Evolutionary conservation across 345 rosid species (phyloP).

Genomic region (Erucastrum elatum): DNA sequence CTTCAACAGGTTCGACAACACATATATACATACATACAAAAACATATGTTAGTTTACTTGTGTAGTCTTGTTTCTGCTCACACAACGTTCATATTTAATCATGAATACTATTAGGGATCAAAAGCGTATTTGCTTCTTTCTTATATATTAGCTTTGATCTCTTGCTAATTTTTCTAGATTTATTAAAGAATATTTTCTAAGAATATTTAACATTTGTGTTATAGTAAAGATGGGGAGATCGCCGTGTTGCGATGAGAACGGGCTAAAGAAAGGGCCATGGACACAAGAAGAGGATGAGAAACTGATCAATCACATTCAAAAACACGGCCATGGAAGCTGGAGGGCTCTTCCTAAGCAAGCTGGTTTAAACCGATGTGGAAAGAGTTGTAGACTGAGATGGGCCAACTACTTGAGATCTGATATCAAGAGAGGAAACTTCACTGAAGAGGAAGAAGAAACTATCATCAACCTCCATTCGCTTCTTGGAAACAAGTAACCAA

Average conservation of each 20-base stretch:
- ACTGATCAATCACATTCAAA: slow-evolving; percentile 53
- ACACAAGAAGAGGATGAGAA: slow-evolving; percentile 66
- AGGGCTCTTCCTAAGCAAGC: slow-evolving; percentile 73
- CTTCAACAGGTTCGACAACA: slow-evolving; percentile 30
- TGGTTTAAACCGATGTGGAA: slow-evolving; percentile 76
- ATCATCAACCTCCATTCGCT: slow-evolving; percentile 68
- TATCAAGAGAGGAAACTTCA: slow-evolving; percentile 72
- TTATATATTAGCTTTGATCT: neutral
- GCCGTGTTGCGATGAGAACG: slow-evolving; percentile 49
- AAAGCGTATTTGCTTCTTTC: slow-evolving; percentile 1
- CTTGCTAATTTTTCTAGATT: neutral
- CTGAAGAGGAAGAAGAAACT: slow-evolving; percentile 67
- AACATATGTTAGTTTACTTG: neutral
- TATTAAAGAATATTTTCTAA: neutral
- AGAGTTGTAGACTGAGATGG: slow-evolving; percentile 83
- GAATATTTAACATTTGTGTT: neutral
- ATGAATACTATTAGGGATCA: neutral
- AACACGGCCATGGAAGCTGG: slow-evolving; percentile 82
- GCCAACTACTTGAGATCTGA: slow-evolving; percentile 80
- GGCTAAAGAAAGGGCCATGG: slow-evolving; percentile 79
- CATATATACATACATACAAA: neutral
- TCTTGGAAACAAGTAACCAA: slow-evolving; percentile 70
- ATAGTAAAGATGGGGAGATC: slow-evolving; percentile 47
- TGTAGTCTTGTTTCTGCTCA: neutral
- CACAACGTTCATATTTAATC: neutral